phyloP scores from a whole-genome alignment of 1,284 basidiomycete genomes.

The Athelia sp. region DNA sequence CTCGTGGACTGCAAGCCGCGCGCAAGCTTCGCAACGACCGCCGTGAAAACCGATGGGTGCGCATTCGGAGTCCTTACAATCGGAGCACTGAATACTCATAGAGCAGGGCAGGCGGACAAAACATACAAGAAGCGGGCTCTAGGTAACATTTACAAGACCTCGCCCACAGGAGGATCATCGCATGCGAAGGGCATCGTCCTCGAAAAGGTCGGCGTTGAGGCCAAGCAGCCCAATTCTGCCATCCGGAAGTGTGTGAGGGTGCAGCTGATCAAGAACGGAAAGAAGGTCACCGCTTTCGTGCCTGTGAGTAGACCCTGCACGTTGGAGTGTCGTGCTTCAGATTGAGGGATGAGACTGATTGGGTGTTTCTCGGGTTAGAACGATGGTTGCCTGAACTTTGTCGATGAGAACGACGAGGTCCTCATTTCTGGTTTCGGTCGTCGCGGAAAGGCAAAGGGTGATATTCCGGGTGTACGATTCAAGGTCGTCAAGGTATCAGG shows the following conservation, averaged over 20 bases:
- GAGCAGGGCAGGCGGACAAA: slow-evolving; percentile 80
- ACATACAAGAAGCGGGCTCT: slow-evolving; percentile 99
- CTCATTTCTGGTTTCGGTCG: slow-evolving; percentile 99
- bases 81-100: slow-evolving; percentile 8
- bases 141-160: slow-evolving; percentile 99
- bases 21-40: slow-evolving; percentile 96
- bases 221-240: slow-evolving; percentile 99
- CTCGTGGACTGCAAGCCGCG: slow-evolving; percentile 98
- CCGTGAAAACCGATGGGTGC: slow-evolving; percentile 95
- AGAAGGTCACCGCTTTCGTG: slow-evolving; percentile 93
- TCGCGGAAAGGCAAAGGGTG: slow-evolving; percentile 98
- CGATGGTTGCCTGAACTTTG: slow-evolving; percentile 99
- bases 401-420: slow-evolving; percentile 99
- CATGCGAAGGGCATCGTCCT: slow-evolving; percentile 99
- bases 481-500: slow-evolving; percentile 99
- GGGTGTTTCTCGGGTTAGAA: slow-evolving; percentile 50
- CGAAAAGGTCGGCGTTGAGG: slow-evolving; percentile 95
- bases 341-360: background rate
- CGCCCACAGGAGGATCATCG: slow-evolving; percentile 98
- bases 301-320: slow-evolving; percentile 37
- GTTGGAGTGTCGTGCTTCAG: background rate
- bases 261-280: slow-evolving; percentile 99
- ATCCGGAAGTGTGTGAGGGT: slow-evolving; percentile 99
- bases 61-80: slow-evolving; percentile 20
- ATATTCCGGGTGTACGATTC: slow-evolving; percentile 97